These are phyloP conservation scores for Suillus discolor DNA, from an alignment of 768 basidiomycete genomes.

Conservation along the genomic window DNA sequence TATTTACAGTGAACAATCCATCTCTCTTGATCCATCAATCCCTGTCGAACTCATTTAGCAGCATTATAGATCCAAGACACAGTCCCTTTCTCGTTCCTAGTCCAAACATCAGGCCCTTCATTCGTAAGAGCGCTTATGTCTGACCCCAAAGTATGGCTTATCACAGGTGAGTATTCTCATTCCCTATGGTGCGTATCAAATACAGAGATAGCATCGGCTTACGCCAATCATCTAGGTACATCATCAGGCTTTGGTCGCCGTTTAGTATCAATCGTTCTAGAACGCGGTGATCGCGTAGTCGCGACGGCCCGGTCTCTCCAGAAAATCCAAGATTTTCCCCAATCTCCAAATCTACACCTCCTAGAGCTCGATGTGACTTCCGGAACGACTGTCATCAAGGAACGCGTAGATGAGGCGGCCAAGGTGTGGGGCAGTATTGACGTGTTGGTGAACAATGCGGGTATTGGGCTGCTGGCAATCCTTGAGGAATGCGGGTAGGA, in stretches of 20 bases:
- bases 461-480: slow-evolving; percentile 44
- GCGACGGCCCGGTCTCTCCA: slow-evolving; percentile 53
- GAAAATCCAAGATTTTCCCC: slow-evolving; percentile 39
- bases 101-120: too few species aligned
- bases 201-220: not conserved
- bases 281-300: slow-evolving; percentile 63
- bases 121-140: not conserved
- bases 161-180: slow-evolving; percentile 20
- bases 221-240: slow-evolving; percentile 40
- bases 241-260: slow-evolving; percentile 63
- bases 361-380: slow-evolving; percentile 55
- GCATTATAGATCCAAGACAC: too few species aligned
- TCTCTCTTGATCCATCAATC: too few species aligned
- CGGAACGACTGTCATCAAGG: slow-evolving; percentile 43
- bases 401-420: slow-evolving; percentile 44
- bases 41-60: too few species aligned
- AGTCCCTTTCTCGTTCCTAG: too few species aligned
- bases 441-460: slow-evolving; percentile 69
- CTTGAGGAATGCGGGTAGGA: slow-evolving; percentile 63
- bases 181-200: not conserved
- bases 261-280: slow-evolving; percentile 47
- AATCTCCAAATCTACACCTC: slow-evolving; percentile 38
- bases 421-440: slow-evolving; percentile 57
- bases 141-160: slow-evolving; percentile 20
- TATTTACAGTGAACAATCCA: too few species aligned